Conservation (phyloP, 2,329 filamentous ascomycete species). For the Alternaria novae-zelandiae region DNA sequence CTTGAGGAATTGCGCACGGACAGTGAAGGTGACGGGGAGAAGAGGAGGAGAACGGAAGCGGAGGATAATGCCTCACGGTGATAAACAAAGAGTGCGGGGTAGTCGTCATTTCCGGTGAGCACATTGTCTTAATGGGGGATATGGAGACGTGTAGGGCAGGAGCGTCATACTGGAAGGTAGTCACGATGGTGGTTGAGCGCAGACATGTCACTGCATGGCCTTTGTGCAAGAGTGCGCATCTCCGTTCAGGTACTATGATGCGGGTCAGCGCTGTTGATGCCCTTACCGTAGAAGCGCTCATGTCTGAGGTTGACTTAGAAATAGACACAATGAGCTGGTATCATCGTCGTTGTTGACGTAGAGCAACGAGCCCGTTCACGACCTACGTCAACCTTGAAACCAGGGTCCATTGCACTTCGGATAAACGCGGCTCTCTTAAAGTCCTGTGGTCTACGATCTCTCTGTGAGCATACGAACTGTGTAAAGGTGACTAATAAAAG, state of each 20-base stretch:
- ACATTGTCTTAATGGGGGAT: background rate
- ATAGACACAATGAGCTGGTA: too few relatives aligned
- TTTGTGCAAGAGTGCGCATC: background rate
- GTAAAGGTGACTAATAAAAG: background rate
- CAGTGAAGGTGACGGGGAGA: background rate
- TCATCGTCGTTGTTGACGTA: background rate
- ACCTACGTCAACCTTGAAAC: background rate
- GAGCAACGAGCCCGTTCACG: background rate
- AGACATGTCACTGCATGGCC: background rate
- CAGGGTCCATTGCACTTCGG: background rate
- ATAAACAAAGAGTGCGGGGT: background rate
- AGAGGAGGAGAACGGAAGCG: background rate
- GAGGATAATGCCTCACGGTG: background rate
- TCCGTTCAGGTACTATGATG: background rate
- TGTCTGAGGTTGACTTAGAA: background rate
- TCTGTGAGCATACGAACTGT: background rate
- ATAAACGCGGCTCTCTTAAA: background rate
- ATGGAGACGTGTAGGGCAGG: background rate
- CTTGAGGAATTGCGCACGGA: background rate
- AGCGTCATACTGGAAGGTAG: background rate
- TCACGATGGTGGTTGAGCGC: background rate
- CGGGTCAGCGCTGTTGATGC: background rate
- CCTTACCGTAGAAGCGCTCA: accelerated
- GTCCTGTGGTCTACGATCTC: accelerated
- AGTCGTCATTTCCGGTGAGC: background rate